These are phyloP conservation scores for Colletotrichum kahawae DNA, from an alignment of 2,329 filamentous ascomycete species.

Conservation along the genomic window DNA sequence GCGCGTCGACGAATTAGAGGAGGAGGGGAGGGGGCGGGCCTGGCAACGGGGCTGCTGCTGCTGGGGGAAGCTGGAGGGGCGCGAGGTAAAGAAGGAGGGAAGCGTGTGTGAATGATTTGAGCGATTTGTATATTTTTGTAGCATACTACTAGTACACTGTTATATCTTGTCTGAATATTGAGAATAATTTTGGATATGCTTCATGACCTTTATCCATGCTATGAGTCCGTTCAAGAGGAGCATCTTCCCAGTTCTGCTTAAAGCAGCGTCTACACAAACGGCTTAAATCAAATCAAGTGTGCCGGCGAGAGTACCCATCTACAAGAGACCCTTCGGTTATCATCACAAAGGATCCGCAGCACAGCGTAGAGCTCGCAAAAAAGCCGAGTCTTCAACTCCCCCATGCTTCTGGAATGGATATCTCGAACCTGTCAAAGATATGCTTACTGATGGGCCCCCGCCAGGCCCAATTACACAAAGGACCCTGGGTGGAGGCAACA, in stretches of 20 bases:
- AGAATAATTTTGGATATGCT: background rate
- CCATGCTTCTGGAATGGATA: background rate
- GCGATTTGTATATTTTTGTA: background rate
- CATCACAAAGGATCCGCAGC: background rate
- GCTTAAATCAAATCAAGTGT: background rate
- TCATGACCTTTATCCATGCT: background rate
- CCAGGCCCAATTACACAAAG: background rate
- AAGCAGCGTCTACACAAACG: background rate
- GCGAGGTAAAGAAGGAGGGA: background rate
- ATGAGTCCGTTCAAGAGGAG: background rate
- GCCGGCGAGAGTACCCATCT: background rate
- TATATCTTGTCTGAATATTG: background rate
- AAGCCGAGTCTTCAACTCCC: background rate
- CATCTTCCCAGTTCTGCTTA: too few relatives aligned
- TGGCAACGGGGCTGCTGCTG: background rate
- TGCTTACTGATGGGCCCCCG: background rate
- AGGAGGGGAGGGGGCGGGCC: conserved; percentile 28
- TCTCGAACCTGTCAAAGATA: background rate
- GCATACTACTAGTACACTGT: background rate
- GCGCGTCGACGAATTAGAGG: conserved; percentile 47
- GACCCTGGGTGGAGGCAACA: background rate
- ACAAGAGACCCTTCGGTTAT: background rate
- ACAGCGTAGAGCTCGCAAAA: background rate
- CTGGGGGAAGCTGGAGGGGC: background rate
- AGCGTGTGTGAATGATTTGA: background rate